A percentile compares a stretch with the other conserved stretches of the same genome.
These are phyloP conservation scores for Rhododendron vialii DNA, from an alignment of 148 eudicot genomes.

Conservation along the genomic window DNA sequence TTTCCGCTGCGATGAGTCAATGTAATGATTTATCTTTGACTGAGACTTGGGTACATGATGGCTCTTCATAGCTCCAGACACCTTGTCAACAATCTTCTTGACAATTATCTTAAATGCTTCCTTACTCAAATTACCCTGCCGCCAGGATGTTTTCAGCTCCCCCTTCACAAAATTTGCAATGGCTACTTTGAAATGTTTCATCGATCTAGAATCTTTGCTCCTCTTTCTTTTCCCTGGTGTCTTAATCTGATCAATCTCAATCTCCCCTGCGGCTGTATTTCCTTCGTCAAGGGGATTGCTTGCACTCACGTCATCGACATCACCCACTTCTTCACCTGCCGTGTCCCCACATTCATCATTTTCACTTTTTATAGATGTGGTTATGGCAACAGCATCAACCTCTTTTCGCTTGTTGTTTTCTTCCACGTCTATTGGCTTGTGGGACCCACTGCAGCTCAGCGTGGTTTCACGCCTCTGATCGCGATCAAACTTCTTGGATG, in stretches of 20 bases:
- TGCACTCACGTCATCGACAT: conserved; percentile 59
- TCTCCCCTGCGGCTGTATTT: conserved; percentile 44
- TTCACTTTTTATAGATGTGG: conserved; percentile 53
- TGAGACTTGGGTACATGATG: conserved; percentile 87
- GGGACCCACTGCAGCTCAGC: conserved; percentile 40
- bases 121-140: conserved; percentile 98
- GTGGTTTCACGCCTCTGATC: conserved; percentile 42
- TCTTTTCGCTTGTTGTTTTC: conserved; percentile 50
- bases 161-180: conserved; percentile 91
- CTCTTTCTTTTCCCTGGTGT: conserved; percentile 56
- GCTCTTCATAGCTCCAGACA: conserved; percentile 86
- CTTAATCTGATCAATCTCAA: conserved; percentile 78
- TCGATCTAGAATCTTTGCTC: conserved; percentile 75
- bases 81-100: conserved; percentile 96
- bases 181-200: conserved; percentile 77
- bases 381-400: conserved; percentile 35
- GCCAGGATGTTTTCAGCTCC: conserved; percentile 90
- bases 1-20: conserved; percentile 82
- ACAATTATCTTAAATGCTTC: conserved; percentile 98
- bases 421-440: conserved; percentile 43
- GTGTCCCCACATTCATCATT: conserved; percentile 90
- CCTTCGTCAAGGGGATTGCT: conserved; percentile 46
- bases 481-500: conserved; percentile 37
- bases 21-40: conserved; percentile 78
- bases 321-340: conserved; percentile 84